phyloP scores from a whole-genome alignment of 345 rosid genomes.

The Salix exigua region DNA sequence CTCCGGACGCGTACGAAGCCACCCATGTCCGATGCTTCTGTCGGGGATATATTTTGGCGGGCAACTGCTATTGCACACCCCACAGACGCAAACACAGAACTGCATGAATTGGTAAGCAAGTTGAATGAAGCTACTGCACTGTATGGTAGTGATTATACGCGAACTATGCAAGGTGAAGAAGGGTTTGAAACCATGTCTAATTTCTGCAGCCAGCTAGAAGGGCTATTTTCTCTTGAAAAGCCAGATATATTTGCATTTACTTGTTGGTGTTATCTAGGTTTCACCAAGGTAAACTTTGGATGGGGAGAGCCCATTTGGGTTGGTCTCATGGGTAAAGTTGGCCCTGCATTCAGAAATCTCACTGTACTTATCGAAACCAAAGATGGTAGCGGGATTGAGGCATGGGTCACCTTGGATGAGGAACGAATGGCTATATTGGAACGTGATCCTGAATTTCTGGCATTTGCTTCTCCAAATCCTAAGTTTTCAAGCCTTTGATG shows the following conservation, averaged over 20 bases:
- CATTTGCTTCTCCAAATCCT: conserved; percentile 9
- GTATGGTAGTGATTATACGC: neutral
- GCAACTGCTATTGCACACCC: neutral
- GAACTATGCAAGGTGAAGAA: neutral
- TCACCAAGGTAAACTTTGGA: neutral
- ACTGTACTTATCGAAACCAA: neutral
- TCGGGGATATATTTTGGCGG: conserved; percentile 6
- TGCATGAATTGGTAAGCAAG: neutral
- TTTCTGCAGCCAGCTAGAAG: neutral
- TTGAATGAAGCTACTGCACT: neutral
- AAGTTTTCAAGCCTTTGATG: neutral
- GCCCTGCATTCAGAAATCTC: neutral
- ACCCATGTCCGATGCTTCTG: neutral
- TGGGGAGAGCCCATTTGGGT: conserved; percentile 10
- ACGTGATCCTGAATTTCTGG: conserved; percentile 5
- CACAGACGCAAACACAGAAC: neutral
- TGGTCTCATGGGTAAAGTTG: neutral
- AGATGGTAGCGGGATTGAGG: conserved; percentile 10
- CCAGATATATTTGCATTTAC: conserved; percentile 11
- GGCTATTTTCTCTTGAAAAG: neutral
- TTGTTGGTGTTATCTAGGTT: neutral
- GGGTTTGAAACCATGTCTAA: neutral
- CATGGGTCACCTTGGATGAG: conserved; percentile 11
- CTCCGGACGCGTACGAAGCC: conserved; percentile 9
- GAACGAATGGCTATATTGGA: neutral